Percentiles rank a stretch among this genome's conserved stretches.
Evolutionary conservation across 345 rosid species (phyloP).

Genomic region (Aquilaria malaccensis): DNA sequence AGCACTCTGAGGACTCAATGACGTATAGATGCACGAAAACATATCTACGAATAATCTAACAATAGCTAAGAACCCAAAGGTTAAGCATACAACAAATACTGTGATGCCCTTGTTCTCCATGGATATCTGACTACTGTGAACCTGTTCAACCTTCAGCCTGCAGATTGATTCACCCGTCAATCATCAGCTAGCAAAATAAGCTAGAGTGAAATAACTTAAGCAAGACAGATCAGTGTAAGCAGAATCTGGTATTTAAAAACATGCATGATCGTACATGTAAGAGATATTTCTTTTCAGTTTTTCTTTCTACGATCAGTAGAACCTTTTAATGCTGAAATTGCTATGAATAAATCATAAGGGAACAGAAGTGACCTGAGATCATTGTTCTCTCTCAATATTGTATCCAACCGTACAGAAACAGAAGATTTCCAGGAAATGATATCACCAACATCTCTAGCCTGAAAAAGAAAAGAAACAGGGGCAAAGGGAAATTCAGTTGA

Average conservation of each 20-base stretch:
- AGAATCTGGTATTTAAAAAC: background rate
- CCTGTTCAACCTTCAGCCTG: constrained; percentile 51
- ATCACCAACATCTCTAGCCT: constrained; percentile 63
- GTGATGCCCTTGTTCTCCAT: constrained; percentile 77
- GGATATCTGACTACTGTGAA: constrained; percentile 37
- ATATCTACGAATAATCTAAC: constrained; percentile 41
- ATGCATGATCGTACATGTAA: background rate
- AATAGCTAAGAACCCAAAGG: constrained; percentile 49
- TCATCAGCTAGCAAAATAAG: constrained; percentile 7
- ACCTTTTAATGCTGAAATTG: background rate
- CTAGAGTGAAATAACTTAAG: background rate
- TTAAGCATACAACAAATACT: constrained; percentile 51
- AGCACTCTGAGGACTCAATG: constrained; percentile 21
- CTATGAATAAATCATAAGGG: constrained; percentile 8
- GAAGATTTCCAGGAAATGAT: constrained; percentile 63
- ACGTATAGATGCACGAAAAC: constrained; percentile 22
- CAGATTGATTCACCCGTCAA: constrained; percentile 10
- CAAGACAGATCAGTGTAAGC: background rate
- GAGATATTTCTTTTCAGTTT: background rate
- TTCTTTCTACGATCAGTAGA: no score
- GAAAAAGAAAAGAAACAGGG: constrained; percentile 10
- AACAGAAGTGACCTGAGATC: constrained; percentile 41
- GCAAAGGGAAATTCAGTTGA: constrained; percentile 6
- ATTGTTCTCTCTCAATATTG: constrained; percentile 37
- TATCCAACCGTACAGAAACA: constrained; percentile 39